Evolutionary conservation across 352 stramenopile genomes (phyloP).

Genomic region (Aphanomyces invadans): DNA sequence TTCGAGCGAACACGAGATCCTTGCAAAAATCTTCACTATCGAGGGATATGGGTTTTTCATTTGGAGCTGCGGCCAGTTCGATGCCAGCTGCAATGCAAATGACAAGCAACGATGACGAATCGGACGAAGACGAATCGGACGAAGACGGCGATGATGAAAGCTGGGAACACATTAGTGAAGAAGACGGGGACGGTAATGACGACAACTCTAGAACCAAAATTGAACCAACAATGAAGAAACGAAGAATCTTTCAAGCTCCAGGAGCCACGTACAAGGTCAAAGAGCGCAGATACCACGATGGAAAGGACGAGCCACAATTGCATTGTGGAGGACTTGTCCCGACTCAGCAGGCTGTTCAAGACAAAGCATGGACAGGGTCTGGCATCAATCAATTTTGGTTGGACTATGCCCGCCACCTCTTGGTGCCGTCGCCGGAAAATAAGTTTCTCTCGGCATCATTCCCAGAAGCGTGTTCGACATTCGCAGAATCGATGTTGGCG

Average conservation of each 20-base stretch:
- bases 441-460: constrained; percentile 56
- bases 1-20: too few species aligned
- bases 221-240: constrained; percentile 19
- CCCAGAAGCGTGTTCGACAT: constrained; percentile 34
- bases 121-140: background rate
- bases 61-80: too few species aligned
- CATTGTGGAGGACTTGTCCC: background rate
- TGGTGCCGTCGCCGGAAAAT: background rate
- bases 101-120: constrained; percentile 18
- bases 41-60: too few species aligned
- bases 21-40: too few species aligned
- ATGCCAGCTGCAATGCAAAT: background rate
- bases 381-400: constrained; percentile 49
- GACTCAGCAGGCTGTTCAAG: background rate
- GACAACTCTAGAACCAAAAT: constrained; percentile 5
- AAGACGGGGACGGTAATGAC: constrained; percentile 18
- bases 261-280: constrained; percentile 7
- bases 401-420: constrained; percentile 43
- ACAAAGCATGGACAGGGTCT: background rate
- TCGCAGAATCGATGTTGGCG: constrained; percentile 49
- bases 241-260: constrained; percentile 16
- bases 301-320: background rate
- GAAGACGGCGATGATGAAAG: background rate
- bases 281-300: constrained; percentile 15
- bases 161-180: background rate